phyloP scores from a whole-genome alignment of 495 filamentous ascomycete species.

The Penicillium canariense region DNA sequence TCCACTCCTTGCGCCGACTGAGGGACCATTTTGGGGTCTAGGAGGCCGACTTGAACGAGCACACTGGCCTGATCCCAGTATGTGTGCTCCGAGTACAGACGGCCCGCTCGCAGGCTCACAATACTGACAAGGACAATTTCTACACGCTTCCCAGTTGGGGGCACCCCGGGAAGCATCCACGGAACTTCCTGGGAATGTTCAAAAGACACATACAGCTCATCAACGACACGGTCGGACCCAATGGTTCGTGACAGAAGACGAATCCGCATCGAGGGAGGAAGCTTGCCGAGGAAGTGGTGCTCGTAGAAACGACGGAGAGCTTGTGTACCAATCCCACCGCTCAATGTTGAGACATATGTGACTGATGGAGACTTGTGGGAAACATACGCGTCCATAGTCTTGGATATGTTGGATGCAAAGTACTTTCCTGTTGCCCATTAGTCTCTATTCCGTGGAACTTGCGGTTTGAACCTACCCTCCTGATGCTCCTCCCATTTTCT shows the following conservation, averaged over 20 bases:
- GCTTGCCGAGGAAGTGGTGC: slow-evolving; percentile 67
- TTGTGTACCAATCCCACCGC: slow-evolving; percentile 69
- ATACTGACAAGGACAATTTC: slow-evolving; percentile 73
- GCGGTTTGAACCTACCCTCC: slow-evolving; percentile 37
- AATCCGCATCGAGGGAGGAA: slow-evolving; percentile 65
- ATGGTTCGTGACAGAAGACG: slow-evolving; percentile 70
- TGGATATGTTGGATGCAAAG: slow-evolving; percentile 41
- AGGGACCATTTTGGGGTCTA: slow-evolving; percentile 61
- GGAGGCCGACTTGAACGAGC: slow-evolving; percentile 69
- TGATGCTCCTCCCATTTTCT: slow-evolving; percentile 57
- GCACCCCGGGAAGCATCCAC: slow-evolving; percentile 79
- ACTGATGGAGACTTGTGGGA: slow-evolving; percentile 50
- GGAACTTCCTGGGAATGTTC: slow-evolving; percentile 70
- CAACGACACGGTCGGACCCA: slow-evolving; percentile 59
- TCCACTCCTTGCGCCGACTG: slow-evolving; percentile 48
- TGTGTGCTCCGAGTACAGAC: slow-evolving; percentile 77
- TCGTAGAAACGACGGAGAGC: slow-evolving; percentile 71
- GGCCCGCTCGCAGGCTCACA: slow-evolving; percentile 69
- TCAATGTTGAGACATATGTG: slow-evolving; percentile 57
- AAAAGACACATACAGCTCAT: slow-evolving; percentile 59
- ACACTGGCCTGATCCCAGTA: slow-evolving; percentile 88
- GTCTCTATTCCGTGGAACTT: not conserved
- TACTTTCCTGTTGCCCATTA: slow-evolving; percentile 39
- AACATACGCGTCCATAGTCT: slow-evolving; percentile 55
- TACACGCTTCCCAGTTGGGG: slow-evolving; percentile 64